Evolutionary conservation across 768 basidiomycete species (phyloP).

Genomic region (Russula sp.): DNA sequence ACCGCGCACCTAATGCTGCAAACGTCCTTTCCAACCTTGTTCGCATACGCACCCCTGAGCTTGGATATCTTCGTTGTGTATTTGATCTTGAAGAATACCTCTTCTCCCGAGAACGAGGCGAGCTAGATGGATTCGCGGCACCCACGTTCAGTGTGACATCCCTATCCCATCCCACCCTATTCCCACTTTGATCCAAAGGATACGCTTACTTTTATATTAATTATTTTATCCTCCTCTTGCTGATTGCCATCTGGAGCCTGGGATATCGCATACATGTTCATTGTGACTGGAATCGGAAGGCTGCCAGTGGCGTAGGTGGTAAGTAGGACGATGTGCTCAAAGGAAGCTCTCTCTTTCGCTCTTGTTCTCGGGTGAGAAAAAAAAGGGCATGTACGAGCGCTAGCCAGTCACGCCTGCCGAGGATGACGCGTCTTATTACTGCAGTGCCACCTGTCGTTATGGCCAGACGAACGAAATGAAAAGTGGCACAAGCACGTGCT

Average conservation of each 20-base stretch:
- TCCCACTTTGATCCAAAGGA: not conserved
- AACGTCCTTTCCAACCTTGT: constrained; percentile 89
- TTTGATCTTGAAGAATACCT: constrained; percentile 97
- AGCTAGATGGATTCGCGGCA: constrained; percentile 51
- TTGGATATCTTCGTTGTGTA: constrained; percentile 88
- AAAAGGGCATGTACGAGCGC: no score
- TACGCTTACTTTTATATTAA: constrained; percentile 72
- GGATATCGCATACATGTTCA: constrained; percentile 1
- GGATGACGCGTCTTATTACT: no score
- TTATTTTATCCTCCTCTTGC: constrained; percentile 53
- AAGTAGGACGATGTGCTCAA: no score
- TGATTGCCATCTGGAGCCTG: constrained; percentile 32
- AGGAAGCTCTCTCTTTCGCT: no score
- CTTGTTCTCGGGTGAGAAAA: no score
- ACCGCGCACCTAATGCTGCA: constrained; percentile 69
- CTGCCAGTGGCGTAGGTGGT: no score
- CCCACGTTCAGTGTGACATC: constrained; percentile 5
- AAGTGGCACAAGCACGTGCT: no score
- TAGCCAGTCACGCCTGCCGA: no score
- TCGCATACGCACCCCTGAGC: constrained; percentile 87
- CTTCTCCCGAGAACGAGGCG: constrained; percentile 69
- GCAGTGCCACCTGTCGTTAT: no score
- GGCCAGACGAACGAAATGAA: no score
- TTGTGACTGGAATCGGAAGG: not conserved
- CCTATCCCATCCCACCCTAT: not conserved